Evolutionary conservation across 1,284 basidiomycete species (phyloP).

Genomic region (Ceratobasidium sp.): DNA sequence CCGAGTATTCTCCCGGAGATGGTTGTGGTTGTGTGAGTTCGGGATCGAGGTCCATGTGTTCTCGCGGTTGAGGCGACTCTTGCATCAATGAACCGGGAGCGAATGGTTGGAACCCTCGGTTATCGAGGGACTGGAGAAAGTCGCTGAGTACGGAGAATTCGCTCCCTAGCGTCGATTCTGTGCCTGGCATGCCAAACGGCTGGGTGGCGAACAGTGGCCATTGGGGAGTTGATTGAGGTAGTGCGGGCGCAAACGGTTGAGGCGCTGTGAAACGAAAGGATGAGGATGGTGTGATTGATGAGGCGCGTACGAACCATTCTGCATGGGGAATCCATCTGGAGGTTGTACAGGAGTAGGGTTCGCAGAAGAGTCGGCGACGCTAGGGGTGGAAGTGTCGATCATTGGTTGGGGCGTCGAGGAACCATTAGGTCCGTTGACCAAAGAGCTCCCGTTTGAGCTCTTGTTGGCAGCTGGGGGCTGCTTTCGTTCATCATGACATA

Average conservation of each 20-base stretch:
- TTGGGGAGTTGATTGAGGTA: conserved; percentile 58
- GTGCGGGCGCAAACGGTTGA: conserved; percentile 54
- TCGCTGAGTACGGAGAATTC: conserved; percentile 87
- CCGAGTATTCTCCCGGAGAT: conserved; percentile 39
- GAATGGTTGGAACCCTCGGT: conserved; percentile 65
- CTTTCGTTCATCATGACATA: conserved; percentile 88
- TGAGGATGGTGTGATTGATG: conserved; percentile 45
- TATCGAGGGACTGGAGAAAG: conserved; percentile 82
- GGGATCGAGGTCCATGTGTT: conserved; percentile 56
- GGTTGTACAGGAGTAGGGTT: conserved; percentile 38
- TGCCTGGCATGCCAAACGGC: conserved; percentile 35
- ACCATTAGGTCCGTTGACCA: conserved; percentile 46
- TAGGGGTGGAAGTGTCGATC: conserved; percentile 37
- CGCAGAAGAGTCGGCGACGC: conserved; percentile 29
- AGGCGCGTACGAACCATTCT: conserved; percentile 11
- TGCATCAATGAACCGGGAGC: conserved; percentile 58
- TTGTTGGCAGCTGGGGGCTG: conserved; percentile 62
- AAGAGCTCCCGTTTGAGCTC: conserved; percentile 30
- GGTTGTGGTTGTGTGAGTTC: conserved; percentile 47
- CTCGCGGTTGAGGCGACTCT: conserved; percentile 27
- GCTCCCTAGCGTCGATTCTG: conserved; percentile 72
- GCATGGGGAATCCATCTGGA: conserved; percentile 27
- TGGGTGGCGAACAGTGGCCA: conserved; percentile 65
- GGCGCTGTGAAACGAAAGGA: conserved; percentile 54
- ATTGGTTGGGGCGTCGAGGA: conserved; percentile 29